These are phyloP conservation scores for Leishmania major DNA, from an alignment of 208 protist species.

Conservation along the genomic window DNA sequence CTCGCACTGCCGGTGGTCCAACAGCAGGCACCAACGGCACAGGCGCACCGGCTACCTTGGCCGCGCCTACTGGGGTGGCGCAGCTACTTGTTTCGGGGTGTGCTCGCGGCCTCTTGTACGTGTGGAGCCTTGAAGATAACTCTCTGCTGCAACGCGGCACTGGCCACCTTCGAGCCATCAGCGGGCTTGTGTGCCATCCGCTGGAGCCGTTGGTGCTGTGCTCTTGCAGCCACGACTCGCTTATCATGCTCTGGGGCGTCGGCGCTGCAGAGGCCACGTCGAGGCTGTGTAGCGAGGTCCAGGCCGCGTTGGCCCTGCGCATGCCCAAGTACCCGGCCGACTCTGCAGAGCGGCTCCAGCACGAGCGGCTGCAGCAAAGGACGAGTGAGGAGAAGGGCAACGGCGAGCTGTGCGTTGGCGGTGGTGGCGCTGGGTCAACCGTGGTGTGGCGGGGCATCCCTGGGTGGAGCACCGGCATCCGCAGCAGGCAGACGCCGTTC, in stretches of 20 bases:
- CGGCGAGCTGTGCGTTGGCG: not conserved
- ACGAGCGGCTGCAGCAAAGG: conserved; percentile 11
- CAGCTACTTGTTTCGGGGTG: conserved; percentile 86
- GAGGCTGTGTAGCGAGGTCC: conserved; percentile 10
- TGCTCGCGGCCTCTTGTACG: conserved; percentile 85
- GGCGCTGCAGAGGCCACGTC: conserved; percentile 23
- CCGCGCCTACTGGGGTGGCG: not conserved
- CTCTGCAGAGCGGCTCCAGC: conserved; percentile 16
- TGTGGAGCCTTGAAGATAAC: conserved; percentile 81
- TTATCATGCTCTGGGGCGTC: conserved; percentile 67
- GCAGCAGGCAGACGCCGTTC: not conserved
- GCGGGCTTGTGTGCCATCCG: conserved; percentile 60
- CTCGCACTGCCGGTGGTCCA: conserved; percentile 10
- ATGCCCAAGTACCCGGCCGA: conserved; percentile 30
- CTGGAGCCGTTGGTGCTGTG: conserved; percentile 44
- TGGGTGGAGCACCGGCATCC: not conserved
- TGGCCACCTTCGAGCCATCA: conserved; percentile 64
- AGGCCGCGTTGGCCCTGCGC: conserved; percentile 9
- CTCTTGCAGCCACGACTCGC: conserved; percentile 62
- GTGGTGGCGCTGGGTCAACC: not conserved
- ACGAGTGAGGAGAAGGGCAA: not conserved
- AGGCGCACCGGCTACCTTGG: not conserved
- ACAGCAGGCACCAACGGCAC: not conserved
- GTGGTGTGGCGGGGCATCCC: not conserved
- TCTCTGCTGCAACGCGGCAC: conserved; percentile 60